phyloP scores from a whole-genome alignment of 139 green algal species.

The Chlamydomonas schloesseri region DNA sequence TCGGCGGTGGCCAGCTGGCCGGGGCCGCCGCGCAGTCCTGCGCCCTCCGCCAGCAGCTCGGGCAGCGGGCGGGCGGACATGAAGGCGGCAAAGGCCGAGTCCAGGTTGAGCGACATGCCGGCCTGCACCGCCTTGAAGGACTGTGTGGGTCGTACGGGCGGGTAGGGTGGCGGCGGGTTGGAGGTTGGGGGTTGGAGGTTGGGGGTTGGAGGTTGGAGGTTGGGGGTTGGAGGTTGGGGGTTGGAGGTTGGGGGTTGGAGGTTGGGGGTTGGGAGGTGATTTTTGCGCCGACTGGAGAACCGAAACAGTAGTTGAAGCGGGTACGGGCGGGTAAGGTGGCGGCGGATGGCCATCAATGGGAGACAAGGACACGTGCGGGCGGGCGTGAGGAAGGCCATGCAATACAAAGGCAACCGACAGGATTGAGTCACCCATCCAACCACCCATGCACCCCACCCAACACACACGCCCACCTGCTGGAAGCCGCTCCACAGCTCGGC shows the following conservation, averaged over 20 bases:
- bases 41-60: conserved; percentile 45
- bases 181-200: too few species aligned
- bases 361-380: too few species aligned
- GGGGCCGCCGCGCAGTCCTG: not conserved
- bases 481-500: conserved; percentile 40
- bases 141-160: conserved; percentile 5
- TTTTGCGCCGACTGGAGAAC: too few species aligned
- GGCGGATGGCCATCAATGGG: too few species aligned
- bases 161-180: not conserved
- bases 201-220: too few species aligned
- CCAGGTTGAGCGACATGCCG: conserved; percentile 71
- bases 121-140: conserved; percentile 56
- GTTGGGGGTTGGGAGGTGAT: too few species aligned
- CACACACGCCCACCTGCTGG: conserved; percentile 8
- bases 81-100: conserved; percentile 70
- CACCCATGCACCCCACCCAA: not conserved
- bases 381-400: too few species aligned
- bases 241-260: too few species aligned
- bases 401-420: too few species aligned
- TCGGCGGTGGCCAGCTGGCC: not conserved
- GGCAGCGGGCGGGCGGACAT: conserved; percentile 49
- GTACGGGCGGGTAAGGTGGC: too few species aligned
- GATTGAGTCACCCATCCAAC: not conserved
- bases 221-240: too few species aligned
- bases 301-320: too few species aligned